These are phyloP conservation scores for Exobasidium cylindrosporum DNA, from an alignment of 1,284 basidiomycete species.

Conservation along the genomic window DNA sequence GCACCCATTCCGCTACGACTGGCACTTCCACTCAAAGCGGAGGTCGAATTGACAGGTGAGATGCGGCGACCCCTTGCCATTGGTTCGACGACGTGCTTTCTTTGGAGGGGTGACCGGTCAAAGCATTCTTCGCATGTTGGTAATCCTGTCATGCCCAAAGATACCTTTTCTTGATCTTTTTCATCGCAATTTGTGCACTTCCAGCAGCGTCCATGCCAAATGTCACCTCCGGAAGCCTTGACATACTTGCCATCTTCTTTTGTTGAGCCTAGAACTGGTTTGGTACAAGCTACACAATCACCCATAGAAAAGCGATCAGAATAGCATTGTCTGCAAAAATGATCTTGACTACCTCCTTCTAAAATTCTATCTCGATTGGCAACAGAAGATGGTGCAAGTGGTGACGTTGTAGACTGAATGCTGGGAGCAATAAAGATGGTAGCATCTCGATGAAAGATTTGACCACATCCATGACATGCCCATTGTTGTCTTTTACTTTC, in stretches of 20 bases:
- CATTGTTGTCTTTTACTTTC: slow-evolving; percentile 24
- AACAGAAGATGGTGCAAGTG: not conserved
- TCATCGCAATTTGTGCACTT: slow-evolving; percentile 26
- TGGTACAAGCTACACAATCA: slow-evolving; percentile 22
- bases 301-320: slow-evolving; percentile 31
- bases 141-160: slow-evolving; percentile 37
- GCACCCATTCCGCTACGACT: slow-evolving; percentile 27
- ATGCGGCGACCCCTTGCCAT: not conserved
- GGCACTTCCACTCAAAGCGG: slow-evolving; percentile 2
- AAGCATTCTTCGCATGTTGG: slow-evolving; percentile 41
- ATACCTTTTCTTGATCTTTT: slow-evolving; percentile 8
- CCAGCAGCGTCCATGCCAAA: slow-evolving; percentile 45
- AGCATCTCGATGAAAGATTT: slow-evolving; percentile 37
- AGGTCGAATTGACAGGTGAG: slow-evolving; percentile 4
- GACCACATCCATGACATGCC: slow-evolving; percentile 31
- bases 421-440: slow-evolving; percentile 39
- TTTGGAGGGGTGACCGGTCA: slow-evolving; percentile 10
- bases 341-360: not conserved
- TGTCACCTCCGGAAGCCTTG: slow-evolving; percentile 19
- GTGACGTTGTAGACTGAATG: slow-evolving; percentile 4
- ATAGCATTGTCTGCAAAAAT: slow-evolving; percentile 38
- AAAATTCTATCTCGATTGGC: not conserved
- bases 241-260: slow-evolving; percentile 45
- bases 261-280: slow-evolving; percentile 34
- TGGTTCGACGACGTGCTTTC: not conserved